Conservation (phyloP, 73 alveolate genomes). For the Paramecium sexaurelia region DNA sequence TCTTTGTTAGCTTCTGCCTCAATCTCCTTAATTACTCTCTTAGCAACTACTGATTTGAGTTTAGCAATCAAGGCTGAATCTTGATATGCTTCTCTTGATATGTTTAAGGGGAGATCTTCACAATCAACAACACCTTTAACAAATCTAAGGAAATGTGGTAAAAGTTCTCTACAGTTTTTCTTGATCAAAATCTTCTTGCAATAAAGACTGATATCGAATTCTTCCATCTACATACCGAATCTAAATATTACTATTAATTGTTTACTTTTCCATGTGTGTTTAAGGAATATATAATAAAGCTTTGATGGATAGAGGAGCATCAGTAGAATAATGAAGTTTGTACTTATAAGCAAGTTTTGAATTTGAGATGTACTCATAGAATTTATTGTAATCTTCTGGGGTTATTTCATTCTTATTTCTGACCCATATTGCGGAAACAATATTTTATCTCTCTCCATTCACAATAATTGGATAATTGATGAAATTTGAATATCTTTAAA, state of each 20-base stretch:
- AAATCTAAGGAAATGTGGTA: constrained; percentile 83
- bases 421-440: constrained; percentile 79
- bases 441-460: constrained; percentile 73
- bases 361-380: constrained; percentile 76
- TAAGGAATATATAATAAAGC: constrained; percentile 78
- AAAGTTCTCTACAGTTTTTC: constrained; percentile 75
- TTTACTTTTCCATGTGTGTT: constrained; percentile 75
- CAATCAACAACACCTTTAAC: constrained; percentile 88
- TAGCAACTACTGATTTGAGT: constrained; percentile 76
- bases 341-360: constrained; percentile 74
- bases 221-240: constrained; percentile 77
- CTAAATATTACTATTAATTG: background rate
- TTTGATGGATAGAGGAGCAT: constrained; percentile 82
- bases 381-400: constrained; percentile 75
- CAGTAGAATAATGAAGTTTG: constrained; percentile 78
- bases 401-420: constrained; percentile 76
- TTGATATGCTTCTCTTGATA: constrained; percentile 81
- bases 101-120: constrained; percentile 83
- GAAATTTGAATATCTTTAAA: constrained; percentile 77
- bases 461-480: constrained; percentile 76
- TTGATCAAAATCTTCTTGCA: constrained; percentile 82
- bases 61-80: constrained; percentile 78
- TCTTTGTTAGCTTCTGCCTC: constrained; percentile 78
- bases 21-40: constrained; percentile 69
- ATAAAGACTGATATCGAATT: constrained; percentile 75